These are phyloP conservation scores for Aspergillus unguis DNA, from an alignment of 2,329 filamentous ascomycete species.

Conservation along the genomic window DNA sequence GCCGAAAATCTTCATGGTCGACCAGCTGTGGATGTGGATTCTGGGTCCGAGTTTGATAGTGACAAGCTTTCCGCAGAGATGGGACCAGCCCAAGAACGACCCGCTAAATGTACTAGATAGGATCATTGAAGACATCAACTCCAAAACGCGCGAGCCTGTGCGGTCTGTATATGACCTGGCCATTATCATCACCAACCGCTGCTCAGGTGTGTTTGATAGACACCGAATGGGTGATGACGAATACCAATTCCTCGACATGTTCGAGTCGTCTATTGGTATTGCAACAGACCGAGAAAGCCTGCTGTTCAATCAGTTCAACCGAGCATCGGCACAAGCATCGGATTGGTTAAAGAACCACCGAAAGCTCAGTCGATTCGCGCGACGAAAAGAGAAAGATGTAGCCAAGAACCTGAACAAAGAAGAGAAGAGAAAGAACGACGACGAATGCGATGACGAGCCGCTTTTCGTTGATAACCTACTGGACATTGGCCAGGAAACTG, in stretches of 20 bases:
- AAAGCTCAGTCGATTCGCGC: conserved; percentile 36
- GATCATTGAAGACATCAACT: conserved; percentile 63
- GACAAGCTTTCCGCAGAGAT: conserved; percentile 38
- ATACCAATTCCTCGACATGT: conserved; percentile 66
- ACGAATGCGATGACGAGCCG: conserved; percentile 6
- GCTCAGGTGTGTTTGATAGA: conserved; percentile 60
- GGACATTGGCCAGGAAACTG: not conserved
- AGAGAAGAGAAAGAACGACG: not conserved
- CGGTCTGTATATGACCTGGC: conserved; percentile 62
- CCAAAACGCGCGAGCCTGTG: conserved; percentile 59
- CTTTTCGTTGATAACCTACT: not conserved
- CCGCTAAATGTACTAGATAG: conserved; percentile 60
- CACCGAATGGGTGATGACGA: conserved; percentile 57
- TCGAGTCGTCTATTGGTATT: conserved; percentile 60
- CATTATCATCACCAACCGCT: conserved; percentile 58
- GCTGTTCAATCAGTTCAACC: conserved; percentile 60
- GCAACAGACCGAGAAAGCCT: conserved; percentile 53
- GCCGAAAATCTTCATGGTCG: conserved; percentile 65
- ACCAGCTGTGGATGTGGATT: conserved; percentile 66
- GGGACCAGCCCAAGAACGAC: conserved; percentile 58
- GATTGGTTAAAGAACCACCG: conserved; percentile 53
- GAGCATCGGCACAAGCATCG: conserved; percentile 56
- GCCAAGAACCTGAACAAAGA: not conserved
- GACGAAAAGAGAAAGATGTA: conserved; percentile 15
- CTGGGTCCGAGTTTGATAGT: conserved; percentile 58